phyloP scores from a whole-genome alignment of 108 stramenopile genomes.

The Seminavis robusta region DNA sequence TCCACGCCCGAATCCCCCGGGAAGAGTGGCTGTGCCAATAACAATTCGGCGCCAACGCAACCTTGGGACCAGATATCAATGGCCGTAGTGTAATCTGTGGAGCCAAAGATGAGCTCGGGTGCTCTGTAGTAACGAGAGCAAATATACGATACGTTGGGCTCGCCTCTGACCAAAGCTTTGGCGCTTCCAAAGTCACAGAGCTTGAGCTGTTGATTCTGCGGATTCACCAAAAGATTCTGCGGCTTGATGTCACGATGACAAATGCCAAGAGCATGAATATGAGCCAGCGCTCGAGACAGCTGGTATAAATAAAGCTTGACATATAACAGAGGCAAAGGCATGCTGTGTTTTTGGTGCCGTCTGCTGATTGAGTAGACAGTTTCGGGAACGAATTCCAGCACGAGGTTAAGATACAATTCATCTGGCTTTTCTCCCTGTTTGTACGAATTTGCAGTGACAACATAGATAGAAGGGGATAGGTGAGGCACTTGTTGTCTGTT shows the following conservation, averaged over 20 bases:
- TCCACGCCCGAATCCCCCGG: conserved; percentile 98
- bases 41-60: conserved; percentile 97
- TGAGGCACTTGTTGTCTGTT: no score
- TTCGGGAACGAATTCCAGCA: conserved; percentile 97
- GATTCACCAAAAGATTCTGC: conserved; percentile 96
- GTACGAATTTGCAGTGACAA: no score
- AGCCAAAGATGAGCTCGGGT: conserved; percentile 99
- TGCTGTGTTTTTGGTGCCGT: conserved; percentile 90
- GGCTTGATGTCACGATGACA: conserved; percentile 99
- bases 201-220: conserved; percentile 91
- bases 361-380: conserved; percentile 95
- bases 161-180: conserved; percentile 91
- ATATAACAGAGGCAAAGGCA: conserved; percentile 79
- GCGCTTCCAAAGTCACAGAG: conserved; percentile 99
- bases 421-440: conserved; percentile 88
- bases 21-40: conserved; percentile 96
- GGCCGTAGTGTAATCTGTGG: conserved; percentile 96
- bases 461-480: no score
- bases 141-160: conserved; percentile 98
- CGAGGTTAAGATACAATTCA: conserved; percentile 97
- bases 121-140: conserved; percentile 98
- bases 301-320: conserved; percentile 98
- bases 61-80: conserved; percentile 93
- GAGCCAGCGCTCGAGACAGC: conserved; percentile 92
- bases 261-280: conserved; percentile 95